Conservation (phyloP, 1,139 yeast genomes). For the Dujonia santamariae region DNA sequence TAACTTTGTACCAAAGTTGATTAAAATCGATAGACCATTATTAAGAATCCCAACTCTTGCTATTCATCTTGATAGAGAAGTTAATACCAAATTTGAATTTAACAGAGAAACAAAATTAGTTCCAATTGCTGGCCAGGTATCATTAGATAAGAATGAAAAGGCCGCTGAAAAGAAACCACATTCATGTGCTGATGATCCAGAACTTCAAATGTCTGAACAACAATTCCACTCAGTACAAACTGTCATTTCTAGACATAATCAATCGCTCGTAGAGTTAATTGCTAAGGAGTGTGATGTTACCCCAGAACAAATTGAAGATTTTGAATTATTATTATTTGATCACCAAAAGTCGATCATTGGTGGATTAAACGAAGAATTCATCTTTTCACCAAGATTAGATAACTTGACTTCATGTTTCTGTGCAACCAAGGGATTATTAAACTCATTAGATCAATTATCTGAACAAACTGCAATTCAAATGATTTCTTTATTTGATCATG, state of each 20-base stretch:
- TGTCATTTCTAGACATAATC: constrained; percentile 73
- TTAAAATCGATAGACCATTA: constrained; percentile 79
- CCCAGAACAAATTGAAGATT: constrained; percentile 67
- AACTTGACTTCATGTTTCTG: constrained; percentile 86
- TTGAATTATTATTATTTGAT: constrained; percentile 85
- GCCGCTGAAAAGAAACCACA: constrained; percentile 14
- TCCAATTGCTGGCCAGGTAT: constrained; percentile 79
- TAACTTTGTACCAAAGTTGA: constrained; percentile 58
- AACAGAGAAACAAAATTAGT: constrained; percentile 83
- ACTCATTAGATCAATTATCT: constrained; percentile 42
- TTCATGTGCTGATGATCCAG: constrained; percentile 46
- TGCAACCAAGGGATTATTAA: constrained; percentile 68
- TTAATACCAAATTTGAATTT: constrained; percentile 77
- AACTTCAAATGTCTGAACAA: constrained; percentile 41
- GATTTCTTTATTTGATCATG: constrained; percentile 87
- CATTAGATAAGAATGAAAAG: constrained; percentile 25
- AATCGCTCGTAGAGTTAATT: constrained; percentile 62
- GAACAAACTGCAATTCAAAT: constrained; percentile 60
- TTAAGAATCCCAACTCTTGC: constrained; percentile 94
- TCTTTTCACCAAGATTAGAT: constrained; percentile 91
- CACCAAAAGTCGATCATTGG: constrained; percentile 81
- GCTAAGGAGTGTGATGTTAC: constrained; percentile 60
- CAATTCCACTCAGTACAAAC: constrained; percentile 65
- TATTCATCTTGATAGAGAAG: constrained; percentile 82
- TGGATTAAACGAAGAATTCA: constrained; percentile 85